Evolutionary conservation across 2,329 filamentous ascomycete species (phyloP).

Genomic region (Hymenoscyphus salicellus): DNA sequence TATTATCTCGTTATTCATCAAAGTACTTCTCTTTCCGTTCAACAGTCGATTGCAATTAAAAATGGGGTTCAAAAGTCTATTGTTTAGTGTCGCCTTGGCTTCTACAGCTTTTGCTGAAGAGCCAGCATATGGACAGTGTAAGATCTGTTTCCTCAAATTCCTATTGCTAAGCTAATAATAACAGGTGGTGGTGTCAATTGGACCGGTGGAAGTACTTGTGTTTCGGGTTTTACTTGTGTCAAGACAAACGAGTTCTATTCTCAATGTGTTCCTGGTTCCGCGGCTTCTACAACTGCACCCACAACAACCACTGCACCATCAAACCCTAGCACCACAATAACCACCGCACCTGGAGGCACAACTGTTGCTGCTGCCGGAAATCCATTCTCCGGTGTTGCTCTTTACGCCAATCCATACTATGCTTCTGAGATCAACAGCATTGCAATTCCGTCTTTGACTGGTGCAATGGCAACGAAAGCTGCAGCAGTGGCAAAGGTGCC

Average conservation of each 20-base stretch:
- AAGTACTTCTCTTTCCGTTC: too few relatives aligned
- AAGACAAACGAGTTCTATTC: slow-evolving; percentile 30
- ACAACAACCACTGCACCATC: slow-evolving; percentile 24
- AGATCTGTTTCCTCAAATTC: slow-evolving; percentile 6
- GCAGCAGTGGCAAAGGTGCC: slow-evolving; percentile 49
- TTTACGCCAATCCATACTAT: slow-evolving; percentile 53
- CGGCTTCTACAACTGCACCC: slow-evolving; percentile 6
- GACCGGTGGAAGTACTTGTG: slow-evolving; percentile 30
- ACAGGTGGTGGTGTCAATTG: slow-evolving; percentile 32
- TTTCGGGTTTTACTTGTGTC: slow-evolving; percentile 31
- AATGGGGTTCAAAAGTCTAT: slow-evolving; percentile 31
- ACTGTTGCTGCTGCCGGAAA: slow-evolving; percentile 47
- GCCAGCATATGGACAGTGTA: slow-evolving; percentile 32
- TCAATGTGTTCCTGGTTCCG: slow-evolving; percentile 29
- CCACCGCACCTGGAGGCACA: slow-evolving; percentile 16
- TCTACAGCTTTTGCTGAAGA: slow-evolving; percentile 31
- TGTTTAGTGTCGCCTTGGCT: slow-evolving; percentile 35
- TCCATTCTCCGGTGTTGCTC: slow-evolving; percentile 47
- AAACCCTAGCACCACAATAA: slow-evolving; percentile 15
- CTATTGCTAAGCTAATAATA: slow-evolving; percentile 10
- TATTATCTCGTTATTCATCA: too few relatives aligned
- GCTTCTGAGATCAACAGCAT: slow-evolving; percentile 49
- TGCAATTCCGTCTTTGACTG: slow-evolving; percentile 61
- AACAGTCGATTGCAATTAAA: slow-evolving; percentile 3
- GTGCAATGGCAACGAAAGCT: slow-evolving; percentile 50